Percentiles rank a stretch among this genome's conserved stretches.
These are phyloP conservation scores for Wickerhamomyces ciferrii DNA, from an alignment of 805 yeast species.

Conservation along the genomic window DNA sequence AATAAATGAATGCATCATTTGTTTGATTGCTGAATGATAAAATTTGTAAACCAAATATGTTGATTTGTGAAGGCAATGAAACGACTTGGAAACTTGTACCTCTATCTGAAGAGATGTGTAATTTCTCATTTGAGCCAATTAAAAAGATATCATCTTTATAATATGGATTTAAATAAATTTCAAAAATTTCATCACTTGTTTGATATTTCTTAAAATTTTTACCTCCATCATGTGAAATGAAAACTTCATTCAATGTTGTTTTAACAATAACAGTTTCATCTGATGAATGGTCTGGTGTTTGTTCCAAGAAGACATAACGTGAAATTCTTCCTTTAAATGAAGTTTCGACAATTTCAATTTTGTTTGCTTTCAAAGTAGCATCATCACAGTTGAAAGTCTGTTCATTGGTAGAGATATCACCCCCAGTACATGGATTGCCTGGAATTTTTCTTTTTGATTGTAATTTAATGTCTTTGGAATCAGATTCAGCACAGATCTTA, in stretches of 20 bases:
- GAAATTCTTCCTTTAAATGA: slow-evolving; percentile 46
- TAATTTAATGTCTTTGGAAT: slow-evolving; percentile 9
- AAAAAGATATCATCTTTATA: slow-evolving; percentile 39
- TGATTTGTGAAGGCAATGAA: slow-evolving; percentile 32
- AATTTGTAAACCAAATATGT: slow-evolving; percentile 41
- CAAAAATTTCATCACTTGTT: slow-evolving; percentile 33
- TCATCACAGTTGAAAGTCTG: slow-evolving; percentile 13
- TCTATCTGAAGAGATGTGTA: slow-evolving; percentile 61
- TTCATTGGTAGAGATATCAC: slow-evolving; percentile 6
- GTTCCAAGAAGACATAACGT: slow-evolving; percentile 55
- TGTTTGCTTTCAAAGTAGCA: slow-evolving; percentile 19
- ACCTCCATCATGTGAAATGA: slow-evolving; percentile 54
- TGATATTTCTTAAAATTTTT: slow-evolving; percentile 8
- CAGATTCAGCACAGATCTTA: slow-evolving; percentile 31
- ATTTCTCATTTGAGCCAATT: slow-evolving; percentile 13
- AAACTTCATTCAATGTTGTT: slow-evolving; percentile 46
- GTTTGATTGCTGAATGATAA: slow-evolving; percentile 58
- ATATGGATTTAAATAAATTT: slow-evolving; percentile 52
- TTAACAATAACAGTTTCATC: slow-evolving; percentile 64
- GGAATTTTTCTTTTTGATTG: slow-evolving; percentile 11
- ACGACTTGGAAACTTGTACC: slow-evolving; percentile 43
- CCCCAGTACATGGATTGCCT: slow-evolving; percentile 17
- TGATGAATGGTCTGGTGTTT: slow-evolving; percentile 21
- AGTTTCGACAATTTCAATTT: slow-evolving; percentile 24
- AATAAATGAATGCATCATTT: slow-evolving; percentile 55